These are phyloP conservation scores for Chaetomium globosum DNA, from an alignment of 2,329 filamentous ascomycete species.

Conservation along the genomic window DNA sequence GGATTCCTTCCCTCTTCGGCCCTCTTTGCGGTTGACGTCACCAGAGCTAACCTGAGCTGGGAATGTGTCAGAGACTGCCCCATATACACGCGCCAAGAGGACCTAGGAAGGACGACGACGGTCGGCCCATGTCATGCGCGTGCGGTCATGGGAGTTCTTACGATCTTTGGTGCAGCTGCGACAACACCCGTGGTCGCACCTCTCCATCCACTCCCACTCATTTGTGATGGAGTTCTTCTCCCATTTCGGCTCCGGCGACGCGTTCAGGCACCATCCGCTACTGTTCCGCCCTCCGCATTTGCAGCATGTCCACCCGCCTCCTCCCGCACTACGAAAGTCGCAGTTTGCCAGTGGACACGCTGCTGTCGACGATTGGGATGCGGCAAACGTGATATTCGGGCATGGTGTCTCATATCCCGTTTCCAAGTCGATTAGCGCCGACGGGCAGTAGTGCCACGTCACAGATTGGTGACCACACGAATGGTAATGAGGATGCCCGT, in stretches of 20 bases:
- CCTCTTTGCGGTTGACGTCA: slow-evolving; percentile 20
- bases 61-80: slow-evolving; percentile 3
- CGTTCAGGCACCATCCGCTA: slow-evolving; percentile 55
- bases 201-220: slow-evolving; percentile 44
- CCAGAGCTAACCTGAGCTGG: slow-evolving; percentile 16
- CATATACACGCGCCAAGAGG: neutral
- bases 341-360: slow-evolving; percentile 56
- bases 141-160: slow-evolving; percentile 38
- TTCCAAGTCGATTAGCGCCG: slow-evolving; percentile 51
- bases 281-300: slow-evolving; percentile 55
- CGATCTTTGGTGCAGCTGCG: slow-evolving; percentile 50
- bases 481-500: slow-evolving; percentile 57
- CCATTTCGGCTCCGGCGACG: slow-evolving; percentile 39
- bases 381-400: slow-evolving; percentile 52
- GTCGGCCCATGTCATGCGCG: neutral
- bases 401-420: slow-evolving; percentile 56
- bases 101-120: neutral
- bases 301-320: slow-evolving; percentile 59
- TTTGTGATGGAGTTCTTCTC: slow-evolving; percentile 41
- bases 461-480: slow-evolving; percentile 58
- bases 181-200: slow-evolving; percentile 59
- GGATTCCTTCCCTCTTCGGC: slow-evolving; percentile 26
- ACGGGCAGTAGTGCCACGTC: slow-evolving; percentile 58
- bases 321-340: slow-evolving; percentile 53
- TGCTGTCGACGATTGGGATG: slow-evolving; percentile 48